Percentiles rank a stretch among this genome's conserved stretches.
phyloP scores from a whole-genome alignment of 1,284 basidiomycete species.

The Exsudoporus floridanus region DNA sequence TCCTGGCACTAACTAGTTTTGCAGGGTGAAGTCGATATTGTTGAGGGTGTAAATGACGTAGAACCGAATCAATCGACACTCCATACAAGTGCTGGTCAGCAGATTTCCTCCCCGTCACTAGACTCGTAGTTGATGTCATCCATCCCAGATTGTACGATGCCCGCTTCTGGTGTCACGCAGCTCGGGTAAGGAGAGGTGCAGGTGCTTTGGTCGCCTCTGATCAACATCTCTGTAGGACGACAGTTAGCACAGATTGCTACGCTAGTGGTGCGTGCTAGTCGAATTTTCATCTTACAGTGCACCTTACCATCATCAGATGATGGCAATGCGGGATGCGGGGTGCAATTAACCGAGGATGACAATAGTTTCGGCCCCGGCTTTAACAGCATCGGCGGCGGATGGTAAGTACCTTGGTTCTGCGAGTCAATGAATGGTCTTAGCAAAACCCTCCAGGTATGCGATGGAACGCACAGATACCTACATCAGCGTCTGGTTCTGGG shows the following conservation, averaged over 20 bases:
- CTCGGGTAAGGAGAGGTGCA: conserved; percentile 17
- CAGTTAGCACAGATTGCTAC: conserved; percentile 35
- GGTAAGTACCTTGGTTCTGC: conserved; percentile 22
- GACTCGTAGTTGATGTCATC: background rate
- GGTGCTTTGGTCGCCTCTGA: conserved; percentile 4
- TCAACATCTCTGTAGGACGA: conserved; percentile 10
- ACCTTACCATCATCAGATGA: conserved; percentile 25
- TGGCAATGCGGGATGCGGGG: conserved; percentile 49
- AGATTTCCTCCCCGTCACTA: background rate
- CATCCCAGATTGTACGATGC: conserved; percentile 25
- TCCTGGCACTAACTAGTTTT: background rate
- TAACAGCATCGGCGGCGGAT: conserved; percentile 44
- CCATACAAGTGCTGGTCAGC: conserved; percentile 42
- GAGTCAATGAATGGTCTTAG: background rate
- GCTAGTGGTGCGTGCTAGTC: conserved; percentile 25
- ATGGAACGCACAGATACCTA: conserved; percentile 38
- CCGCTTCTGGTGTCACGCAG: conserved; percentile 22
- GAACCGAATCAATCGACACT: conserved; percentile 41
- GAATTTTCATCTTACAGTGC: background rate
- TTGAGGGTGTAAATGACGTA: conserved; percentile 40
- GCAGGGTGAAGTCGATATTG: conserved; percentile 46
- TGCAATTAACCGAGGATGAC: conserved; percentile 35
- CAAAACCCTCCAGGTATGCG: conserved; percentile 32
- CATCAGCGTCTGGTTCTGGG: conserved; percentile 46
- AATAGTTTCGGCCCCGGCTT: conserved; percentile 43